Evolutionary conservation across 2,329 filamentous ascomycete species (phyloP).

Genomic region (Penicillium aurantiogriseum): DNA sequence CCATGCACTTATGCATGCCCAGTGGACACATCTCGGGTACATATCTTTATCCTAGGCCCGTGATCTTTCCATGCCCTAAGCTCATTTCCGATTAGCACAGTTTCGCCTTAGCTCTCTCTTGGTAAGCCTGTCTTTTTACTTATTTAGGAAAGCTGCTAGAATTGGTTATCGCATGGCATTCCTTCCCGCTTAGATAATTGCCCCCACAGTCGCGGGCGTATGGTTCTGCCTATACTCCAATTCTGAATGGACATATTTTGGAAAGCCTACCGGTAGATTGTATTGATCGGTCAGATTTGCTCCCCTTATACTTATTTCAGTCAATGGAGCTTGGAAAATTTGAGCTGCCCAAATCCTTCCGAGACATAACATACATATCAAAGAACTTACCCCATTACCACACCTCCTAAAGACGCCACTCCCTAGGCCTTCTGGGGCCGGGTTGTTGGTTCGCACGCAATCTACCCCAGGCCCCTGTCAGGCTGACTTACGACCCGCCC

Average conservation of each 20-base stretch:
- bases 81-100: neutral
- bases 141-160: neutral
- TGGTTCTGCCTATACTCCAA: neutral
- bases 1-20: neutral
- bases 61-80: constrained; percentile 5
- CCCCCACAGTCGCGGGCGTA: neutral
- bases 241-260: neutral
- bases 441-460: neutral
- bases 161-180: neutral
- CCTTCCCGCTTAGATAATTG: neutral
- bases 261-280: neutral
- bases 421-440: neutral
- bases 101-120: too few species aligned
- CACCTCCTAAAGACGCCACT: neutral
- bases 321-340: neutral
- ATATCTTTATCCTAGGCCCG: neutral
- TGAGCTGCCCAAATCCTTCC: neutral
- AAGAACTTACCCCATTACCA: neutral
- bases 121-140: neutral
- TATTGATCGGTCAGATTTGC: neutral
- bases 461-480: neutral
- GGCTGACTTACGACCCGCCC: neutral
- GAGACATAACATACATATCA: neutral
- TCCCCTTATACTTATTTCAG: neutral
- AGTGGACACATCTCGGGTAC: neutral